Base-by-base conservation (phyloP, 2,329 filamentous ascomycete species). In the Lecanoromycetidae sp. region DNA sequence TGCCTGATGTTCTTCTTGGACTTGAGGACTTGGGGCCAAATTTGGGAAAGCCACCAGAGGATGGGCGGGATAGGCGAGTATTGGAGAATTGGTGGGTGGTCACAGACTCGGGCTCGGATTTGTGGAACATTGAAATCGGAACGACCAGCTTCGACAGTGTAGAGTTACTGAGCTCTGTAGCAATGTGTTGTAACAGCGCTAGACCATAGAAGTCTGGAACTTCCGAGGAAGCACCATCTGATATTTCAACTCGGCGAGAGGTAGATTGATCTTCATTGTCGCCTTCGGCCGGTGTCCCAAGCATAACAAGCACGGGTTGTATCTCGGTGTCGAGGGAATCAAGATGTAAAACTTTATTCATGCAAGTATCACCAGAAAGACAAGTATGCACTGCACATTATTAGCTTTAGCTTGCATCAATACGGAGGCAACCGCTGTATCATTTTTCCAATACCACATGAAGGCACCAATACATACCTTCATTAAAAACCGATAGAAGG, bases 241-340 rank as follows among this genome's bases (percentile, higher is more conserved):
- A 10, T 12, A 22, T n/a, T 35, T 46, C 44, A 22, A 15, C n/a
- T n/a, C n/a, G n/a, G n/a, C n/a, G n/a, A n/a, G n/a, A n/a, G n/a
- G n/a, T 26, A n/a, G 20, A 19, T 38, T 12, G 33, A 26, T 27
- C 39, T 30, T 40, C 39, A 35, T 6, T 12, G 9, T 53, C 52
- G 17, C 53, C 55, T 22, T 60, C 54, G 20, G 54, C 54, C 34
- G 56, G 57, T 35, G 56, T 57, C 30, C 61, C 60, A 25, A 58
- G 55, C 13, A 59, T 49, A 55, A 77, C 72, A 41, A 78, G 67
- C 5, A 72, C 71, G n/a, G 75, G 75, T 41, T 66, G 70, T 54
- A 67, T 68, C 42, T 72, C 66, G 46, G 57, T 59, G 30, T 63
- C 63, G 25, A 65, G 65, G 39, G 62, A 61, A 44, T 71, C 69